Conservation (phyloP, 305 asterid species). For the Andrographis paniculata region DNA sequence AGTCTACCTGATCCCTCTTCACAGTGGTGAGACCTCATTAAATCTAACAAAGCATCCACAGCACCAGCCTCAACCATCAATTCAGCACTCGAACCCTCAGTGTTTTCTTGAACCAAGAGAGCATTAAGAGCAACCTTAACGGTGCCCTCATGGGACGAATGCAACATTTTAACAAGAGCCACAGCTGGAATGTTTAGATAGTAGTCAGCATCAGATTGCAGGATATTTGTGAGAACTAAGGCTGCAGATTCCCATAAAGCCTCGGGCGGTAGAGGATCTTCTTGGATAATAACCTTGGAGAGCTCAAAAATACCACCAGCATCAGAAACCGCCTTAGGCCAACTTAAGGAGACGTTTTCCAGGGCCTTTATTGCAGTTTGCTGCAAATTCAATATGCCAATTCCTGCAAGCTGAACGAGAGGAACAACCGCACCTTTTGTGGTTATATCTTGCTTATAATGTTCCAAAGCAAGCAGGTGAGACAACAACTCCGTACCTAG, state of each 20-base stretch:
- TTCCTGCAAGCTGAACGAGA: conserved; percentile 79
- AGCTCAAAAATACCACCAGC: conserved; percentile 88
- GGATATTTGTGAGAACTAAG: conserved; percentile 57
- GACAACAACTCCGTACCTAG: conserved; percentile 77
- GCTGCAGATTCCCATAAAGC: conserved; percentile 77
- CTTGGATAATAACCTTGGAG: conserved; percentile 65
- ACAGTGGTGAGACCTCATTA: conserved; percentile 73
- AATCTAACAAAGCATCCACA: conserved; percentile 66
- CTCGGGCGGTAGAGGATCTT: conserved; percentile 65
- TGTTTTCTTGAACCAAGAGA: conserved; percentile 60
- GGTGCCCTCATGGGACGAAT: conserved; percentile 41
- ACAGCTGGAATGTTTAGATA: conserved; percentile 50
- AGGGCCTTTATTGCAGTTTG: conserved; percentile 72
- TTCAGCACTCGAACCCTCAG: conserved; percentile 53
- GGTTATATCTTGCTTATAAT: conserved; percentile 73
- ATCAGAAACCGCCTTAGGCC: conserved; percentile 80
- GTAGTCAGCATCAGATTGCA: conserved; percentile 48
- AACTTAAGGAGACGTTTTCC: conserved; percentile 62
- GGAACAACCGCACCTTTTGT: conserved; percentile 75
- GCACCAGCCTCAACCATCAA: conserved; percentile 83
- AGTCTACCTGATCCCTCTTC: conserved; percentile 69
- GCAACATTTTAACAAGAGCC: conserved; percentile 74
- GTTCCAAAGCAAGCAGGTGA: conserved; percentile 76
- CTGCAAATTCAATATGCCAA: conserved; percentile 64
- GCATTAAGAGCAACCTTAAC: conserved; percentile 56